A percentile compares a stretch with the other conserved stretches of the same genome.
phyloP scores from a whole-genome alignment of 257 asterid species.

The Solanum commersonii region DNA sequence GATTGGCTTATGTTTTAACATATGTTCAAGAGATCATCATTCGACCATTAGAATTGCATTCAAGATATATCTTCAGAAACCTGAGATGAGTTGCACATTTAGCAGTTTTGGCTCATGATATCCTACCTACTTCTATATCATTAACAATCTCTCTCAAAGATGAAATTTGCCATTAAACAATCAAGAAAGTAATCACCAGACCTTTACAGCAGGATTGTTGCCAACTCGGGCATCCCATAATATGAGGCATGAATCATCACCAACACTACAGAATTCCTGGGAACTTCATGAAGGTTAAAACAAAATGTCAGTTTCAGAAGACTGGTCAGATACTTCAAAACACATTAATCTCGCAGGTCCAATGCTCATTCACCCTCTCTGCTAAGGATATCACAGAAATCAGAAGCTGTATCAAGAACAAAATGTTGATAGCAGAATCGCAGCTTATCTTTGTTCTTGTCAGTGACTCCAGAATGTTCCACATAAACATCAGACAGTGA shows the following conservation, averaged over 20 bases:
- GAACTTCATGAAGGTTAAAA: constrained; percentile 41
- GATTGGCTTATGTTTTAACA: neutral
- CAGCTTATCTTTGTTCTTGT: neutral
- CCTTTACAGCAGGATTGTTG: constrained; percentile 66
- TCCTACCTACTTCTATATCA: neutral
- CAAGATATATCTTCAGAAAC: neutral
- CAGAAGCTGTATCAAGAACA: neutral
- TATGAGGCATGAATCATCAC: constrained; percentile 95
- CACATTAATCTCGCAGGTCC: neutral
- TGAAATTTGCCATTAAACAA: neutral
- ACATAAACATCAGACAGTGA: neutral
- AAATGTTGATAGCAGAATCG: neutral
- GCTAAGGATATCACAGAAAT: neutral
- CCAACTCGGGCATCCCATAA: constrained; percentile 94
- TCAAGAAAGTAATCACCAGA: constrained; percentile 4
- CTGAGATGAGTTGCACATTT: neutral
- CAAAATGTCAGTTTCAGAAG: constrained; percentile 11
- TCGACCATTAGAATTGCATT: neutral
- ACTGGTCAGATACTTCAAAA: constrained; percentile 3
- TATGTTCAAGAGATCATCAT: neutral
- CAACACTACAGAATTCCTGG: constrained; percentile 97
- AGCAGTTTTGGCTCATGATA: neutral
- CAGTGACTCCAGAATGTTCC: neutral
- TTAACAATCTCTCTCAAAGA: neutral
- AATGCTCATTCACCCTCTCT: neutral